Evolutionary conservation across 345 rosid genomes (phyloP).

Genomic region (Geranium brycei): DNA sequence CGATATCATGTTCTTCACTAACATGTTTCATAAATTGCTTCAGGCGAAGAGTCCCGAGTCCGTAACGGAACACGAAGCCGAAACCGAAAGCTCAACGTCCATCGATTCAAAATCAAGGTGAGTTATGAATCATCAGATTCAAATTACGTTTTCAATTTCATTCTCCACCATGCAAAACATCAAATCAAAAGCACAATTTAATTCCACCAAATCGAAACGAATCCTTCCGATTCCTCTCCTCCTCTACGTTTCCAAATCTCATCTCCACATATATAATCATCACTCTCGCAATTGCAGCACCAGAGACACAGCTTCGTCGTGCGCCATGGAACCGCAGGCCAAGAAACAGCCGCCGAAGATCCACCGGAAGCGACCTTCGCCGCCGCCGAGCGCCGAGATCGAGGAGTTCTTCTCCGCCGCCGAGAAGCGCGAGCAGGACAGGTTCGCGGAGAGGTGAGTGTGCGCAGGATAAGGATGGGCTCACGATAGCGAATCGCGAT

Average conservation of each 20-base stretch:
- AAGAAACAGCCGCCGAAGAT: neutral
- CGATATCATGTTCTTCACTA: neutral
- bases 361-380: slow-evolving; percentile 1
- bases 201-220: neutral
- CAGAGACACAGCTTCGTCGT: slow-evolving; percentile 22
- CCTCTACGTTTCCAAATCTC: neutral
- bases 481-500: slow-evolving; percentile 12
- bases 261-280: too few species aligned
- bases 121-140: neutral
- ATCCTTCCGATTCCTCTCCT: neutral
- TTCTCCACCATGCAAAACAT: neutral
- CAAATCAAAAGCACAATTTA: neutral
- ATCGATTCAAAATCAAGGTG: slow-evolving; percentile 22
- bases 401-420: slow-evolving; percentile 40
- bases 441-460: slow-evolving; percentile 40
- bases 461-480: slow-evolving; percentile 23
- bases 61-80: slow-evolving; percentile 16
- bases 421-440: slow-evolving; percentile 35
- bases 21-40: neutral
- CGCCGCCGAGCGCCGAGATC: slow-evolving; percentile 34
- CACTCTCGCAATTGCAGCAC: neutral
- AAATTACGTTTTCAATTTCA: slow-evolving; percentile 1
- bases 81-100: slow-evolving; percentile 24
- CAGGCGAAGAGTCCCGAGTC: slow-evolving; percentile 34
- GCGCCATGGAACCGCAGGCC: slow-evolving; percentile 17